phyloP scores from a whole-genome alignment of 129 eudicot species.

The Arctium minus region DNA sequence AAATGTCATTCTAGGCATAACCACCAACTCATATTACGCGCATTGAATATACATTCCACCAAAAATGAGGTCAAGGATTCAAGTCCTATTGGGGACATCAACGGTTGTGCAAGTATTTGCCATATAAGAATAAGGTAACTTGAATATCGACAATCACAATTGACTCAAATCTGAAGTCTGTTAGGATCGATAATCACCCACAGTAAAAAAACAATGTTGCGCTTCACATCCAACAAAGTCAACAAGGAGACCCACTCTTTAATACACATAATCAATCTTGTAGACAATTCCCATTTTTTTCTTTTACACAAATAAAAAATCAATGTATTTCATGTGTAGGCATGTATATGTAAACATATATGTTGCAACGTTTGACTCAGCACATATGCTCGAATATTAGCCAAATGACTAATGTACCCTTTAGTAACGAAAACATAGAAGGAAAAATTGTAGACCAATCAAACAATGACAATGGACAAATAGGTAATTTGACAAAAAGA shows the following conservation, averaged over 20 bases:
- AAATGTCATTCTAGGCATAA: background rate
- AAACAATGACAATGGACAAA: slow-evolving; percentile 8
- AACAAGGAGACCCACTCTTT: background rate
- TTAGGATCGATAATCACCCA: background rate
- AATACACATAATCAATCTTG: background rate
- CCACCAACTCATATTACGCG: background rate
- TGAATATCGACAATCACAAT: too few species aligned
- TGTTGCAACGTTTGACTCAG: background rate
- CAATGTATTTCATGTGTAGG: background rate
- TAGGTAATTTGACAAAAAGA: background rate
- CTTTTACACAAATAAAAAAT: background rate
- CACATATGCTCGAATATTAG: background rate
- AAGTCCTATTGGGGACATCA: too few species aligned
- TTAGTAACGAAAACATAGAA: background rate
- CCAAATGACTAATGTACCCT: background rate
- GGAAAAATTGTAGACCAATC: background rate
- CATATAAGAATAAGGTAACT: too few species aligned
- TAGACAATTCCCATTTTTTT: too few species aligned
- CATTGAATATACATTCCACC: background rate
- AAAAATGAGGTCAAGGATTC: background rate
- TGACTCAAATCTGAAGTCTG: too few species aligned
- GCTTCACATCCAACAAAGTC: background rate
- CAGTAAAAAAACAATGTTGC: background rate
- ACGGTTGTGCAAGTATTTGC: too few species aligned
- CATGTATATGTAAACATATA: background rate